phyloP scores from a whole-genome alignment of 2,329 filamentous ascomycete species.

The Pseudofabraea citricarpa region DNA sequence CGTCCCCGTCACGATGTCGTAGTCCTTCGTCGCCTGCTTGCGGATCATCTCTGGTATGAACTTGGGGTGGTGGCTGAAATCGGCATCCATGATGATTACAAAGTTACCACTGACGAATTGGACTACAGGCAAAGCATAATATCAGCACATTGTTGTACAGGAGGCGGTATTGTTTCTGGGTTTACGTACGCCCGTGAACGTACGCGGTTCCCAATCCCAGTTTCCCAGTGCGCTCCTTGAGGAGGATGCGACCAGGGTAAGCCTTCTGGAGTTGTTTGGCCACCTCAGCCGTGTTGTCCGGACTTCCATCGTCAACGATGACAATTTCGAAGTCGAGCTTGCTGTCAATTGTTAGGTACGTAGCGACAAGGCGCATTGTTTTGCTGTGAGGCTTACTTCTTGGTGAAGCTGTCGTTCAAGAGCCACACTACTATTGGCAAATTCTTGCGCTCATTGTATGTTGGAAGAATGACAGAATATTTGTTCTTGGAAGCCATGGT shows the following conservation, averaged over 20 bases:
- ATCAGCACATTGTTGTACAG: too few species aligned
- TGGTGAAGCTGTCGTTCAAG: constrained; percentile 84
- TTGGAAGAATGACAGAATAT: constrained; percentile 96
- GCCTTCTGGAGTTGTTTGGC: constrained; percentile 85
- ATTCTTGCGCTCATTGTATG: constrained; percentile 97
- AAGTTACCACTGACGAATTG: constrained; percentile 89
- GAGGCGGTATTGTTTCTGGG: background rate
- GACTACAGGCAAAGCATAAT: constrained; percentile 33
- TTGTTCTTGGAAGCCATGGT: too few species aligned
- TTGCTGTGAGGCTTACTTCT: constrained; percentile 53
- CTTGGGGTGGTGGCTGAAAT: constrained; percentile 98
- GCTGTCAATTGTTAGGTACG: constrained; percentile 39
- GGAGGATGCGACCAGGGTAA: constrained; percentile 74
- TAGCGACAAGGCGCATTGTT: background rate
- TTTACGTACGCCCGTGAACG: constrained; percentile 44
- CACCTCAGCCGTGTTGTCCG: constrained; percentile 89
- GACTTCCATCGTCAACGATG: constrained; percentile 96
- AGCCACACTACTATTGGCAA: constrained; percentile 94
- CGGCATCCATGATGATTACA: constrained; percentile 99
- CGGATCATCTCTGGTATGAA: constrained; percentile 95
- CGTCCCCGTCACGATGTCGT: constrained; percentile 96
- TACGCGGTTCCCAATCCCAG: constrained; percentile 26
- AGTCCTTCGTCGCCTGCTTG: constrained; percentile 70
- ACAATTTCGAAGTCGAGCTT: constrained; percentile 96
- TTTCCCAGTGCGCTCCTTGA: constrained; percentile 82